Evolutionary conservation across 2,329 filamentous ascomycete species (phyloP).

Genomic region (Colletotrichum endophyticum): DNA sequence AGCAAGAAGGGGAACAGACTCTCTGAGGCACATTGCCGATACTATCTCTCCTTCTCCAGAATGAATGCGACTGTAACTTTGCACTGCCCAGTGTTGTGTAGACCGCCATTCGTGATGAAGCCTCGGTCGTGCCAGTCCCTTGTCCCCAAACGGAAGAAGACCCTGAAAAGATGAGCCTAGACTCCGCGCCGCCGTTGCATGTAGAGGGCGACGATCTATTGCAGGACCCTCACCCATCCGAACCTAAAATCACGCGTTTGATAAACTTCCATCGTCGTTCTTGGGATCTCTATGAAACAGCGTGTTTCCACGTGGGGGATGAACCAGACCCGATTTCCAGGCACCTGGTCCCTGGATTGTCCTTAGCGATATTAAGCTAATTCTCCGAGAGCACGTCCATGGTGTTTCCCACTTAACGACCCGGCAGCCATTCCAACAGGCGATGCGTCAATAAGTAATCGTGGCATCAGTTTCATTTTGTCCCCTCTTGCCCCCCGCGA

Average conservation of each 20-base stretch:
- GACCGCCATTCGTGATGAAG: neutral
- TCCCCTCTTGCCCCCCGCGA: neutral
- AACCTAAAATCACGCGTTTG: neutral
- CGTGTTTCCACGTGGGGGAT: neutral
- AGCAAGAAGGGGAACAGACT: neutral
- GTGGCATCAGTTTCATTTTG: neutral
- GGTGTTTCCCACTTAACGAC: neutral
- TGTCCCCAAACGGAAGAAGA: neutral
- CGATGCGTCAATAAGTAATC: neutral
- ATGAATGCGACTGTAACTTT: neutral
- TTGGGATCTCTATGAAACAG: neutral
- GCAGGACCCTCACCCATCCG: neutral
- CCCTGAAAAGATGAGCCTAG: neutral
- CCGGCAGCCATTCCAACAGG: neutral
- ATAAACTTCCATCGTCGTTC: neutral
- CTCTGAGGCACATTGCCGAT: neutral
- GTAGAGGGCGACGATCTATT: neutral
- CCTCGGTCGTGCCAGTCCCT: neutral
- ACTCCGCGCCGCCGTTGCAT: neutral
- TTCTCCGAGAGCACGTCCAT: constrained; percentile 2
- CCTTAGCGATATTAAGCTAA: constrained; percentile 12
- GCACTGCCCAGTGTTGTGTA: neutral
- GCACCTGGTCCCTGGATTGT: neutral
- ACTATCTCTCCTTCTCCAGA: neutral
- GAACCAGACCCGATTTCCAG: neutral